A percentile compares a stretch with the other conserved stretches of the same genome.
phyloP scores from a whole-genome alignment of 2,329 filamentous ascomycete species.

The Sordariomycetes sp. region DNA sequence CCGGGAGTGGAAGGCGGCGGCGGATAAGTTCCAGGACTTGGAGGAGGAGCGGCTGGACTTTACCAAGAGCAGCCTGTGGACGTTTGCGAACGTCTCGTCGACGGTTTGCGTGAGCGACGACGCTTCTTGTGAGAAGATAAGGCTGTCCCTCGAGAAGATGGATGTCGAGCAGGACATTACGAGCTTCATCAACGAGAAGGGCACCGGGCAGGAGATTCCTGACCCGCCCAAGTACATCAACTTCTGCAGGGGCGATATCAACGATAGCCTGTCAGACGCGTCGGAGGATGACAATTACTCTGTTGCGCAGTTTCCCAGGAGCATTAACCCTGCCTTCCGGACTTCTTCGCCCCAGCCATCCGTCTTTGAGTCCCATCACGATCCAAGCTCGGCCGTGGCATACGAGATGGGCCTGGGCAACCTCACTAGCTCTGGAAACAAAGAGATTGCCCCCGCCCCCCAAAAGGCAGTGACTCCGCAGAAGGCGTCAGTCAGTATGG shows the following conservation, averaged over 20 bases:
- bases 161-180: slow-evolving; percentile 94
- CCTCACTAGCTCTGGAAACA: slow-evolving; percentile 25
- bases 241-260: slow-evolving; percentile 79
- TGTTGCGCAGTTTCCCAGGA: slow-evolving; percentile 88
- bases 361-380: slow-evolving; percentile 82
- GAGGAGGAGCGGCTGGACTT: slow-evolving; percentile 96
- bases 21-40: slow-evolving; percentile 97
- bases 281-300: slow-evolving; percentile 86
- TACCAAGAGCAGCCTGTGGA: slow-evolving; percentile 95
- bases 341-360: slow-evolving; percentile 95
- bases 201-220: slow-evolving; percentile 94
- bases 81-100: slow-evolving; percentile 91
- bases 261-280: slow-evolving; percentile 68
- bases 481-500: slow-evolving; percentile 1
- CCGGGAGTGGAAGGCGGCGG: slow-evolving; percentile 93
- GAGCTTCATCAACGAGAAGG: slow-evolving; percentile 73
- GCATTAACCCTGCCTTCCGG: slow-evolving; percentile 89
- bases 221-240: slow-evolving; percentile 98
- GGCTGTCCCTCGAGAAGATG: slow-evolving; percentile 83
- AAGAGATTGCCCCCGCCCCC: slow-evolving; percentile 36
- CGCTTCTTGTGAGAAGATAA: slow-evolving; percentile 89
- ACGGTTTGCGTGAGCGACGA: slow-evolving; percentile 98
- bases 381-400: slow-evolving; percentile 63
- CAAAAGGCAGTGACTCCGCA: slow-evolving; percentile 25
- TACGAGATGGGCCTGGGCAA: slow-evolving; percentile 52